phyloP scores from a whole-genome alignment of 2,329 filamentous ascomycete genomes.

The Thermothelomyces thermophilus region DNA sequence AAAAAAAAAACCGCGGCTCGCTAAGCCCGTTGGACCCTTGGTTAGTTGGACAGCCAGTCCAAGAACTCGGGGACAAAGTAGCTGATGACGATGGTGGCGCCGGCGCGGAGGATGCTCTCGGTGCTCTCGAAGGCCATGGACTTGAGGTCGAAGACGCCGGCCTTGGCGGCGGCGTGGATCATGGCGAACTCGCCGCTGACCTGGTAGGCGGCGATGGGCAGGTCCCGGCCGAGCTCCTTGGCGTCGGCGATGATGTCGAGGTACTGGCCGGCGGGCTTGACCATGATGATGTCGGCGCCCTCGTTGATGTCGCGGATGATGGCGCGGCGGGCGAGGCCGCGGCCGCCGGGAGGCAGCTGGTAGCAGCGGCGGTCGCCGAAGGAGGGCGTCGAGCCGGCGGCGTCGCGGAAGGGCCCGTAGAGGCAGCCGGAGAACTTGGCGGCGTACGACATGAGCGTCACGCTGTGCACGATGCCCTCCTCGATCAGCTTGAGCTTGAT shows the following conservation, averaged over 20 bases:
- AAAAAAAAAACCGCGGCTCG: not conserved
- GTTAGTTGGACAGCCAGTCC: slow-evolving; percentile 52
- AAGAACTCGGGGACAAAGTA: slow-evolving; percentile 86
- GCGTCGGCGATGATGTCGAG: slow-evolving; percentile 97
- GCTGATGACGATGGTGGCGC: slow-evolving; percentile 85
- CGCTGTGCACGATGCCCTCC: slow-evolving; percentile 83
- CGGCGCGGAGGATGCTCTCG: slow-evolving; percentile 86
- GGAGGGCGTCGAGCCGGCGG: slow-evolving; percentile 80
- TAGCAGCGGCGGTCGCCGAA: slow-evolving; percentile 97
- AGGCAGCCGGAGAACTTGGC: slow-evolving; percentile 96
- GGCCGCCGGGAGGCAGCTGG: slow-evolving; percentile 86
- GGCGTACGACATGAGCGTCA: slow-evolving; percentile 93
- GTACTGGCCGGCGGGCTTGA: slow-evolving; percentile 94
- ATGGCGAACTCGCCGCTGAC: slow-evolving; percentile 96
- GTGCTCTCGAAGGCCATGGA: slow-evolving; percentile 92
- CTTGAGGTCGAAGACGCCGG: slow-evolving; percentile 92
- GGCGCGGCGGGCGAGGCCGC: slow-evolving; percentile 83
- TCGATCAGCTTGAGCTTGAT: slow-evolving; percentile 98
- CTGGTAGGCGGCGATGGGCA: slow-evolving; percentile 93
- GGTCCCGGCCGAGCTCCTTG: slow-evolving; percentile 84
- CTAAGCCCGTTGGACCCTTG: not conserved
- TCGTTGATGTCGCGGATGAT: slow-evolving; percentile 86
- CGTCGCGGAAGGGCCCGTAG: slow-evolving; percentile 95
- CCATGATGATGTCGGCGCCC: slow-evolving; percentile 97
- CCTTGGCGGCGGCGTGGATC: slow-evolving; percentile 93